Evolutionary conservation across 2,329 filamentous ascomycete species (phyloP), one percentile per base, ranked within the genome.

Genomic region (Fusarium verrucosum): DNA sequence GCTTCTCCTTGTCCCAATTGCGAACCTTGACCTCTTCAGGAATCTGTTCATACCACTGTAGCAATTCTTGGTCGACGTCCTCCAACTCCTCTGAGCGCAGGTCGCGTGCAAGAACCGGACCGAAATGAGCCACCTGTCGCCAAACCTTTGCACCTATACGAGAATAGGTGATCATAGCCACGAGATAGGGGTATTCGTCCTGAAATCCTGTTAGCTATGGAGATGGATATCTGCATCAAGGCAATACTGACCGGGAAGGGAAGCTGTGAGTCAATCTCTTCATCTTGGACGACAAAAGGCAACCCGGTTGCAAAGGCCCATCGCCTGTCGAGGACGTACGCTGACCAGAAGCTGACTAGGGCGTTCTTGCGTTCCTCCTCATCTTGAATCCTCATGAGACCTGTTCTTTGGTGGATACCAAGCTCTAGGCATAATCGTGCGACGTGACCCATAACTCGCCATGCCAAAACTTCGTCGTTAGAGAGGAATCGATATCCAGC

Each of bases 281-380:
- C 86, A 71, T 97, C 93, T 66, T 94, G 90, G 32, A 96, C 82
- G 4, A 91, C 89, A 78, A 92, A 96, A 1, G 93, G 93, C 75
- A 97, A 84, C 1, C 93, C 93, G 0, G 92, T 94, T n/a, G 90
- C 91, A 69, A 97, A 92, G 64, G 90, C 92, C 92, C 92, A 97
- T 46, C 93, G 84, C 35, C 92, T 84, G 74, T 97, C 94, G 35
- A 97, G 81, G 5, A 93, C 89, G 72, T 95, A 96, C 17, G 93
- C 88, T 2, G 90, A 88, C 94, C 92, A 97, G 75, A 96, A 96
- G 14, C 92, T 86, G 45, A 89, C 86, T 25, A 91, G 83, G 0
- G 90, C 88, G 46, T 87, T 83, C 45, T 83, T 81, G 44, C 91
- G 85, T 61, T 93, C 90, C 37, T 87, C 82, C 40, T 91, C 87